Conservation (phyloP, 805 yeast species). For the Cyberlindnera maclurae region DNA sequence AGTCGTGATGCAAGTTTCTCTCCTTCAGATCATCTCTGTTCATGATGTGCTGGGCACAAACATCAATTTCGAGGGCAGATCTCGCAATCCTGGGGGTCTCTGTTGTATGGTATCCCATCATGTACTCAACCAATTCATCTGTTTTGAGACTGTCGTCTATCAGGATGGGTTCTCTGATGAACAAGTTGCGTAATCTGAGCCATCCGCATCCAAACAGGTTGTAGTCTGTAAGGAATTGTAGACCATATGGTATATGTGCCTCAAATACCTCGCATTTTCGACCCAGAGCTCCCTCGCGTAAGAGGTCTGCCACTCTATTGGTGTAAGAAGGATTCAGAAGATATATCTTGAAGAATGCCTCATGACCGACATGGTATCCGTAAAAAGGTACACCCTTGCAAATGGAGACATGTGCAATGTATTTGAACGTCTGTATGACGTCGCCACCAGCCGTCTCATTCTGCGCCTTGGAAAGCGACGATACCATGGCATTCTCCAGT, state of each 20-base stretch:
- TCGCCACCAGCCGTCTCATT: conserved; percentile 4
- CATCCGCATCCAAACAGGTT: conserved; percentile 83
- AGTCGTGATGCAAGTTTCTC: conserved; percentile 44
- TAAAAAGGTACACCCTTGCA: conserved; percentile 79
- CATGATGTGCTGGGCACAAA: conserved; percentile 48
- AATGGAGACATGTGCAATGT: conserved; percentile 51
- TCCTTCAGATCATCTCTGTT: conserved; percentile 44
- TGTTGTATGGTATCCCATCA: conserved; percentile 23
- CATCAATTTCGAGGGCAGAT: conserved; percentile 66
- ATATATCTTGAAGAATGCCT: conserved; percentile 61
- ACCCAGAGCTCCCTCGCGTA: conserved; percentile 38
- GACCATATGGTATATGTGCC: conserved; percentile 66
- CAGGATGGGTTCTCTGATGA: conserved; percentile 52
- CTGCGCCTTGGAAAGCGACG: conserved; percentile 27
- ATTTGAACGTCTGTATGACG: conserved; percentile 26
- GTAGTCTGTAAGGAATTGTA: conserved; percentile 79
- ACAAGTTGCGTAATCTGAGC: conserved; percentile 42
- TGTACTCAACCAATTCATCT: conserved; percentile 27
- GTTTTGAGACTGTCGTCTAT: conserved; percentile 26
- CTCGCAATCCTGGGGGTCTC: conserved; percentile 47
- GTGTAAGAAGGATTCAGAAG: conserved; percentile 56
- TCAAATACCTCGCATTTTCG: conserved; percentile 52
- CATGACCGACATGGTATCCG: conserved; percentile 67
- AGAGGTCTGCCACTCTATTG: conserved; percentile 45
- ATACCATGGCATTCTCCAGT: conserved; percentile 37